Percentiles rank a stretch among this genome's conserved stretches.
Evolutionary conservation across 768 basidiomycete species (phyloP).

Genomic region (Nidularia pulvinata): DNA sequence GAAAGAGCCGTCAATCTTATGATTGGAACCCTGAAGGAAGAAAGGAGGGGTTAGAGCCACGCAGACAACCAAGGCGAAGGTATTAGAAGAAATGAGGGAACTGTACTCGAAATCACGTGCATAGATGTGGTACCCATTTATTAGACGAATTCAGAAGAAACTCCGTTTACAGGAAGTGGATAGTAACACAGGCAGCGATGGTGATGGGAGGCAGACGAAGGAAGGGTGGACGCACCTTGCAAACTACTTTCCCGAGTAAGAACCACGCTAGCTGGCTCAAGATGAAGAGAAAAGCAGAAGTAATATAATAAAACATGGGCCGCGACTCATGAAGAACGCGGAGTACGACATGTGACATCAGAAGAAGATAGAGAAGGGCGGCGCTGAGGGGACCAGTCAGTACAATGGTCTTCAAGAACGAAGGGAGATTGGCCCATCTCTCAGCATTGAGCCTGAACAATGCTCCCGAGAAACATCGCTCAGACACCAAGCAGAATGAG

Average conservation of each 20-base stretch:
- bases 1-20: not conserved
- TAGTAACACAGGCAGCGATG: too few relatives aligned
- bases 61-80: too few relatives aligned
- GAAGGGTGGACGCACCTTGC: slow-evolving; percentile 38
- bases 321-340: slow-evolving; percentile 73
- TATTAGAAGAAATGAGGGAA: too few relatives aligned
- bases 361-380: slow-evolving; percentile 62
- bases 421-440: too few relatives aligned
- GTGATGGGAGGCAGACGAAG: not conserved
- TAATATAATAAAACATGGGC: slow-evolving; percentile 79
- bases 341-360: slow-evolving; percentile 85
- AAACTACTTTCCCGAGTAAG: slow-evolving; percentile 76
- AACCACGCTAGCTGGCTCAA: slow-evolving; percentile 84
- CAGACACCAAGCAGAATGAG: too few relatives aligned
- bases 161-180: too few relatives aligned
- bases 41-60: not conserved
- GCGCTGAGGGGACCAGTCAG: slow-evolving; percentile 10
- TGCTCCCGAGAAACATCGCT: too few relatives aligned
- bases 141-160: too few relatives aligned
- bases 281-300: slow-evolving; percentile 76
- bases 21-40: not conserved
- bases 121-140: too few relatives aligned
- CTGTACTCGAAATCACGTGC: too few relatives aligned
- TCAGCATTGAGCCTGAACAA: too few relatives aligned
- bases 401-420: too few relatives aligned